phyloP scores from a whole-genome alignment of 331 rosid species.

The Quercus phellos region DNA sequence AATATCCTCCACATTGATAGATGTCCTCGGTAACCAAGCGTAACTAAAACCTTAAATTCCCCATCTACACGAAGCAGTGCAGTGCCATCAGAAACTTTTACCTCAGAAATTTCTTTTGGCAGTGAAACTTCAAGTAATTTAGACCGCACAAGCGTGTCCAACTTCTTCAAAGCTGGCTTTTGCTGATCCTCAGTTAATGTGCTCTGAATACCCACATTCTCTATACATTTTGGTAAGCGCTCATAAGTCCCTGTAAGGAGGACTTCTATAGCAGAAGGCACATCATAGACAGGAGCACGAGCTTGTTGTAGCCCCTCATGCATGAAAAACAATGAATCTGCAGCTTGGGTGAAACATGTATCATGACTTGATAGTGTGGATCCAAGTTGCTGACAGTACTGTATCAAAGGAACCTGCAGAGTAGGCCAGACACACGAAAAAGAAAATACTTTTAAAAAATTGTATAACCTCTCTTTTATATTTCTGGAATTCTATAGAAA shows the following conservation, averaged over 20 bases:
- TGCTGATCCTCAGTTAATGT: slow-evolving; percentile 70
- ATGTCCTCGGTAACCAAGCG: slow-evolving; percentile 95
- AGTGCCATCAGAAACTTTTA: slow-evolving; percentile 74
- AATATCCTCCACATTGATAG: slow-evolving; percentile 95
- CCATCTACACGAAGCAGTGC: slow-evolving; percentile 73
- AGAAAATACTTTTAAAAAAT: background rate
- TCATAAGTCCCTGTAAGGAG: slow-evolving; percentile 77
- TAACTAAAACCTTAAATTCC: slow-evolving; percentile 81
- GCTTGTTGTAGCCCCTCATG: slow-evolving; percentile 99
- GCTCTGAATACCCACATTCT: slow-evolving; percentile 74
- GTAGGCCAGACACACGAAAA: background rate
- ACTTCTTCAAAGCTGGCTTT: slow-evolving; percentile 82
- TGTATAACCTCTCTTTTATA: background rate
- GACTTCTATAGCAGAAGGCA: slow-evolving; percentile 88
- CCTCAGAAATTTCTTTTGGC: slow-evolving; percentile 78
- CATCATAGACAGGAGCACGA: slow-evolving; percentile 95
- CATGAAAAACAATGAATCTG: slow-evolving; percentile 96
- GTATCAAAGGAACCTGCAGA: slow-evolving; percentile 89
- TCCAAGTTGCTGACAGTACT: slow-evolving; percentile 80
- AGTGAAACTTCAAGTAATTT: slow-evolving; percentile 72
- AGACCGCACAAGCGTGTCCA: slow-evolving; percentile 80
- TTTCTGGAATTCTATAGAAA: background rate
- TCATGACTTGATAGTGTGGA: slow-evolving; percentile 94
- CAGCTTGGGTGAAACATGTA: slow-evolving; percentile 90
- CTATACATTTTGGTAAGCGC: slow-evolving; percentile 85